Base-by-base conservation (phyloP, 495 filamentous ascomycete species). In the Penicillium pulvis region DNA sequence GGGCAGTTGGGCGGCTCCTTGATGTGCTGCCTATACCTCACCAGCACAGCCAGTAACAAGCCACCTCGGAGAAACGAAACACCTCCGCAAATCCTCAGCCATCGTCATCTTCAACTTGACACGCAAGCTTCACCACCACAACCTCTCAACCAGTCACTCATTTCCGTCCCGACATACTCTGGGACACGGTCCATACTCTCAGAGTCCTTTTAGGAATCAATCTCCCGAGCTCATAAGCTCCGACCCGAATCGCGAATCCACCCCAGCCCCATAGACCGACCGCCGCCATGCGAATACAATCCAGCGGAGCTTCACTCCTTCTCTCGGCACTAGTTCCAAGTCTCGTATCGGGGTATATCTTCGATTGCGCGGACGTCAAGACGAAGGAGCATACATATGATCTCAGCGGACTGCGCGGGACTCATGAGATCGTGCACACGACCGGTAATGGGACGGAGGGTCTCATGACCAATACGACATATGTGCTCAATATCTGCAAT, bases 401-500 rank as follows among this genome's bases (percentile, higher is more conserved):
- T 66, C 73, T 97, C 10, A 75, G 68, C 12, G 52, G 78, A 19
- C 81, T 98, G 9, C 81, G 78, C 35, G 92, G 91, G 24, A 87
- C 90, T n/a, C 88, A 91, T 68, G 84, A 84, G n/a, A 78, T 95
- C 26, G 83, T 85, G 36, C 81, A 84, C 56, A 73, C 74, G 50
- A 19, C 30, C 11, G 30, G 14, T 8, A 72, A 80, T 45, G 75
- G 82, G 24, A 71, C 73, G 2, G 83, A 79, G 0, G 75, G 66
- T 2, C 76, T 62, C 51, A 63, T 72, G 28, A 72, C 65, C 7
- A 96, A 96, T 65, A 91, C 86, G 7, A 97, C 90, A 9, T 97
- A 93, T 74, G 90, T 90, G n/a, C 70, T 98, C 36, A 90, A 97
- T 62, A 81, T 97, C 49, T 98, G 94, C 72, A 74, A 75, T 36